Evolutionary conservation across 1,284 basidiomycete species (phyloP).

Genomic region (Ustilago trichophora): DNA sequence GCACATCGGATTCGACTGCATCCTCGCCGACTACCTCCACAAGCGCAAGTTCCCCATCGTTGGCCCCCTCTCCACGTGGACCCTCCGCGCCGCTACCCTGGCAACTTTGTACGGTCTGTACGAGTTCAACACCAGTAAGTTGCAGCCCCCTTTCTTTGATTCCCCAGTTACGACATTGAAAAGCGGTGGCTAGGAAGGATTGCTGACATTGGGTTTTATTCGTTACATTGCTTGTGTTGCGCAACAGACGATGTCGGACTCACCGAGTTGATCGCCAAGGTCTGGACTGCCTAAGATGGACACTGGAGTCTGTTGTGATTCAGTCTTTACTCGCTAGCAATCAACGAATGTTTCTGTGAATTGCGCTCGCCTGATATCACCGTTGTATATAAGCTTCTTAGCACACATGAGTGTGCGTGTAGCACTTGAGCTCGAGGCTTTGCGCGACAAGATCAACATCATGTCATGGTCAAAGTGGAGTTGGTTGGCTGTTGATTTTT

Average conservation of each 20-base stretch:
- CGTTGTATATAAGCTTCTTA: no score
- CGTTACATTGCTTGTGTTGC: neutral
- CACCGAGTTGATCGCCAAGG: conserved; percentile 75
- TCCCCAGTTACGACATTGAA: no score
- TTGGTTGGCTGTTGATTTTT: no score
- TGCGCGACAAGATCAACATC: no score
- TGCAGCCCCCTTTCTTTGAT: no score
- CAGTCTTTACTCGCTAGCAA: conserved; percentile 5
- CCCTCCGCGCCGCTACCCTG: conserved; percentile 79
- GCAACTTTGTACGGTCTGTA: conserved; percentile 90
- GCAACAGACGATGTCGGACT: conserved; percentile 80
- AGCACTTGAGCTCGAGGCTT: no score
- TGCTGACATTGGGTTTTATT: no score
- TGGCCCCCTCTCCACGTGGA: conserved; percentile 78
- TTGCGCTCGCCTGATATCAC: no score
- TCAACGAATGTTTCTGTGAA: neutral
- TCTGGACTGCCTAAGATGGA: conserved; percentile 73
- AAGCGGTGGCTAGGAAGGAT: no score
- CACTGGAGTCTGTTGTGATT: neutral
- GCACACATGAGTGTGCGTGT: no score
- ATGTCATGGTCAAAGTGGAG: no score
- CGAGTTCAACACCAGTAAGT: conserved; percentile 66
- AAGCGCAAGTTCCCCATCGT: conserved; percentile 85
- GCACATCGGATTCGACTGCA: conserved; percentile 76
- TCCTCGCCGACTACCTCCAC: conserved; percentile 83